A percentile compares a stretch with the other conserved stretches of the same genome.
Evolutionary conservation across 352 stramenopile species (phyloP).

Genomic region (Elongisporangium undulatum): DNA sequence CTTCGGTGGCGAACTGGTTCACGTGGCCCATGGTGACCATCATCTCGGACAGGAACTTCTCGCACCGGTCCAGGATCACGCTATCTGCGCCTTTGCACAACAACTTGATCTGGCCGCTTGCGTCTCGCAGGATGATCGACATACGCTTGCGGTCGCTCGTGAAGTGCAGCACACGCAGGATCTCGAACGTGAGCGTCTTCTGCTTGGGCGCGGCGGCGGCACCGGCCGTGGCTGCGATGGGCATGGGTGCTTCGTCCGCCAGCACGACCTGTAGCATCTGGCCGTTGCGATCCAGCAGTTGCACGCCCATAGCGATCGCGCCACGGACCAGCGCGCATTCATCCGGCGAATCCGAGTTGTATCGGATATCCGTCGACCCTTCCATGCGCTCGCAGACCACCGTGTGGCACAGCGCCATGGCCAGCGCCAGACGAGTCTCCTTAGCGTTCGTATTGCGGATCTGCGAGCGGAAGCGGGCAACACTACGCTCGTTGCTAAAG

Average conservation of each 20-base stretch:
- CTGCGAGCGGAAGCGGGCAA: slow-evolving; percentile 38
- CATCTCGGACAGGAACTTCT: slow-evolving; percentile 50
- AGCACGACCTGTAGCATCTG: slow-evolving; percentile 53
- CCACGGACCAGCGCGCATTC: slow-evolving; percentile 89
- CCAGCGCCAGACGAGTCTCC: slow-evolving; percentile 58
- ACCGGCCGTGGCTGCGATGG: slow-evolving; percentile 19
- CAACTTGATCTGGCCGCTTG: slow-evolving; percentile 47
- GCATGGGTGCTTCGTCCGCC: slow-evolving; percentile 39
- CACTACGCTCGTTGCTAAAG: slow-evolving; percentile 6
- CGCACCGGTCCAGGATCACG: slow-evolving; percentile 68
- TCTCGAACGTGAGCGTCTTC: slow-evolving; percentile 60
- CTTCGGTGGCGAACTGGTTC: slow-evolving; percentile 78
- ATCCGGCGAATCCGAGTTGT: slow-evolving; percentile 92
- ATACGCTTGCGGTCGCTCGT: slow-evolving; percentile 81
- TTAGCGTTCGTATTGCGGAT: slow-evolving; percentile 42
- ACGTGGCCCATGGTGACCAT: slow-evolving; percentile 67
- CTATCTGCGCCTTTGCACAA: slow-evolving; percentile 83
- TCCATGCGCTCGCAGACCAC: slow-evolving; percentile 66
- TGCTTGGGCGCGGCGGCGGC: slow-evolving; percentile 62
- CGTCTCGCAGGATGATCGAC: slow-evolving; percentile 71
- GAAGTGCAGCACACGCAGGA: slow-evolving; percentile 70
- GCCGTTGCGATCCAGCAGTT: slow-evolving; percentile 59
- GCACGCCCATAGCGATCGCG: slow-evolving; percentile 70
- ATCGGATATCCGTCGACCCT: slow-evolving; percentile 33
- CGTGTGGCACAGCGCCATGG: slow-evolving; percentile 82